Percentiles rank a stretch among this genome's conserved stretches.
These are phyloP conservation scores for Sporothrix pallida DNA, from an alignment of 2,329 filamentous ascomycete species.

Conservation along the genomic window DNA sequence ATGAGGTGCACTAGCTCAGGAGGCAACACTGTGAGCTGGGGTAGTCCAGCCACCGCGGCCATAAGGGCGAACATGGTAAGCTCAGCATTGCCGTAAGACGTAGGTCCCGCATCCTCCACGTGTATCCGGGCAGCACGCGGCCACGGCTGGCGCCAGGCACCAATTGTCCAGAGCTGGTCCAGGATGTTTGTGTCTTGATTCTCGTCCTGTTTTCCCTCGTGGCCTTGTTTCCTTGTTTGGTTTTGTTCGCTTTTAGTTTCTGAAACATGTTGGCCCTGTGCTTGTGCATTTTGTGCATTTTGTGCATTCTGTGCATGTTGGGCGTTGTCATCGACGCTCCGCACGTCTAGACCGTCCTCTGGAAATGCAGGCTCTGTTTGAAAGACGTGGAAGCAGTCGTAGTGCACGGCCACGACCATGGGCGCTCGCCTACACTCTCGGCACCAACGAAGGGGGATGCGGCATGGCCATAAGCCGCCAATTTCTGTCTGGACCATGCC, in stretches of 20 bases:
- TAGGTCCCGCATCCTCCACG: not conserved
- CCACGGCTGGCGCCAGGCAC: slow-evolving; percentile 26
- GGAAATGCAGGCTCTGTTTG: not conserved
- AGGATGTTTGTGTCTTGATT: slow-evolving; percentile 21
- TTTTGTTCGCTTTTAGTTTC: no score
- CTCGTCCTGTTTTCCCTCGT: not conserved
- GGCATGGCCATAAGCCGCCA: not conserved
- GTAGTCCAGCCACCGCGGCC: not conserved
- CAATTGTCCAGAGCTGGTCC: slow-evolving; percentile 24
- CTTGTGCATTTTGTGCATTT: no score
- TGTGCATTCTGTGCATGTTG: no score
- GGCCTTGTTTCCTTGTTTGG: no score
- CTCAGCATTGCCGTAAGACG: not conserved
- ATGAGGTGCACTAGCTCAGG: slow-evolving; percentile 20
- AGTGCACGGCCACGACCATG: slow-evolving; percentile 11
- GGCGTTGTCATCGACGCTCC: slow-evolving; percentile 13
- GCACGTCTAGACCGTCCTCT: not conserved
- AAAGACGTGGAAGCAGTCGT: slow-evolving; percentile 26
- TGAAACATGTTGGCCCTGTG: no score
- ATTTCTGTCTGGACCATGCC: not conserved
- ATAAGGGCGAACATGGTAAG: not conserved
- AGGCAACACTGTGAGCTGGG: slow-evolving; percentile 3
- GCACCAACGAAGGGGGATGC: not conserved
- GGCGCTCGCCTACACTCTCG: not conserved
- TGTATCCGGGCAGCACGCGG: not conserved